Conservation (phyloP, 2,329 filamentous ascomycete genomes). For the Zymoseptoria ardabiliae region DNA sequence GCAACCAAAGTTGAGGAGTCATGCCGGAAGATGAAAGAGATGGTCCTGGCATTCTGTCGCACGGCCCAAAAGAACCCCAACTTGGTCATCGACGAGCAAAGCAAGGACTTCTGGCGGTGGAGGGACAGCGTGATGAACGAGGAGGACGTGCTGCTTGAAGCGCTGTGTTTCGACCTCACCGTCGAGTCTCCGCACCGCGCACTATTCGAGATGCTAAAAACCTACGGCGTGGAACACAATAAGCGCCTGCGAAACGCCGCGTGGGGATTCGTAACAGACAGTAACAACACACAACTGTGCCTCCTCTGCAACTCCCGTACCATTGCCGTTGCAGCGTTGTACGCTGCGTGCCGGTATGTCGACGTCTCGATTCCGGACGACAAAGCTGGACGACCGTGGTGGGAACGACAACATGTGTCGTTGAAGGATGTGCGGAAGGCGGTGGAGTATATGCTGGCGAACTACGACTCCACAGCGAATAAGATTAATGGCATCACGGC, state of each 20-base stretch:
- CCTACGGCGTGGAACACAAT: constrained; percentile 67
- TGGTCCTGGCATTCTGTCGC: constrained; percentile 88
- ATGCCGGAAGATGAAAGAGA: constrained; percentile 87
- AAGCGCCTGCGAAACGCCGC: constrained; percentile 75
- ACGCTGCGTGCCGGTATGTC: constrained; percentile 73
- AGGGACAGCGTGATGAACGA: constrained; percentile 86
- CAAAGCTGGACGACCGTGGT: constrained; percentile 73
- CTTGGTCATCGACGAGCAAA: constrained; percentile 88
- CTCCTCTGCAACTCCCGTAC: constrained; percentile 71
- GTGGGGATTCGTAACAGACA: constrained; percentile 93
- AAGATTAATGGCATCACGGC: constrained; percentile 23
- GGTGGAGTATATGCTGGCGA: constrained; percentile 64
- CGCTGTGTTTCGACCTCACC: constrained; percentile 87
- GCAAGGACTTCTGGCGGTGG: constrained; percentile 98
- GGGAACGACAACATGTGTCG: constrained; percentile 67
- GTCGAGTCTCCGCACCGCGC: constrained; percentile 81
- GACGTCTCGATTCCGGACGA: constrained; percentile 67
- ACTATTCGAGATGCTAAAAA: constrained; percentile 72
- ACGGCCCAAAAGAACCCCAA: constrained; percentile 92
- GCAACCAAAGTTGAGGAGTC: constrained; percentile 98
- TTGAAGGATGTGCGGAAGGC: constrained; percentile 64
- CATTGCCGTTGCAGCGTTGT: constrained; percentile 78
- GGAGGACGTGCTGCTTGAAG: constrained; percentile 87
- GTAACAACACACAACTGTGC: constrained; percentile 74
- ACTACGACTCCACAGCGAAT: constrained; percentile 38